These are phyloP conservation scores for Penicillium subrubescens DNA, from an alignment of 495 filamentous ascomycete genomes.

Conservation along the genomic window DNA sequence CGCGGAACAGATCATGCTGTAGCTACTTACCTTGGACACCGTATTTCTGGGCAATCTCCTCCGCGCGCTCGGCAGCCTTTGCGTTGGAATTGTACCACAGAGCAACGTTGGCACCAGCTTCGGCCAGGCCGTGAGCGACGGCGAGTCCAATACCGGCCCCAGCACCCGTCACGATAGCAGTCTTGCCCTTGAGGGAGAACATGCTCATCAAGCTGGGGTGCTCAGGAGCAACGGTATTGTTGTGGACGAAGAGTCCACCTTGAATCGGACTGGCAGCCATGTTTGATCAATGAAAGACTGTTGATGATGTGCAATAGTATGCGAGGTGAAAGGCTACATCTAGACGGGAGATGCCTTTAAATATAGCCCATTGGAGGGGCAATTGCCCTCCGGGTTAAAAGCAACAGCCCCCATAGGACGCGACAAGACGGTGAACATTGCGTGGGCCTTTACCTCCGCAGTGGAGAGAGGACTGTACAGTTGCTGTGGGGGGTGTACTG, in stretches of 20 bases:
- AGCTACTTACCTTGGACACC: conserved; percentile 71
- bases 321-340: neutral
- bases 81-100: conserved; percentile 85
- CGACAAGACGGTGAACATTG: conserved; percentile 18
- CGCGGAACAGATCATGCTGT: neutral
- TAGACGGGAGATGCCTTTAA: conserved; percentile 12
- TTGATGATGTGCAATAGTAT: neutral
- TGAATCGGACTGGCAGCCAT: conserved; percentile 42
- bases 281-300: conserved; percentile 6
- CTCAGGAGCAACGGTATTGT: conserved; percentile 61
- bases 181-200: conserved; percentile 82
- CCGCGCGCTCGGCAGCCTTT: conserved; percentile 68
- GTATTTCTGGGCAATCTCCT: conserved; percentile 70
- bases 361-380: conserved; percentile 14
- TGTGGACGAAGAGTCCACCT: conserved; percentile 59
- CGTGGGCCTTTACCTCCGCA: conserved; percentile 4
- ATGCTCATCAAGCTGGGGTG: conserved; percentile 69
- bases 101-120: conserved; percentile 85
- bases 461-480: neutral
- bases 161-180: conserved; percentile 81
- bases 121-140: conserved; percentile 75
- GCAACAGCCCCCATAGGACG: neutral
- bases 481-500: neutral
- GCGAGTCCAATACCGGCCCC: conserved; percentile 80
- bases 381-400: neutral